phyloP scores from a whole-genome alignment of 208 protist genomes.

The Acanthamoeba triangularis region DNA sequence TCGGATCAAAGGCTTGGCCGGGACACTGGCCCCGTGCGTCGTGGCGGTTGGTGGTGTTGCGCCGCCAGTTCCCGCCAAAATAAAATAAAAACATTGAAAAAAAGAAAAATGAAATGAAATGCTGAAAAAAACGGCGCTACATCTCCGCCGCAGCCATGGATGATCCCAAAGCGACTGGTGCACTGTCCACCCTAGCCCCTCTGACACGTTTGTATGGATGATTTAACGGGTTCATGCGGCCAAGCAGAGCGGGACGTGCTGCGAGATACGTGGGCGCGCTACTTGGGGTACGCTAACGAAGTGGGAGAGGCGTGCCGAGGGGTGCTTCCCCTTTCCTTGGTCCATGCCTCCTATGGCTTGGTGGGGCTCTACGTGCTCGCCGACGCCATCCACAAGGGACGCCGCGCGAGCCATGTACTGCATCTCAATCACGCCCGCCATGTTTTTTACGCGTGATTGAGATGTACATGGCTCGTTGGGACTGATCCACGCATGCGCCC shows the following conservation, averaged over 20 bases:
- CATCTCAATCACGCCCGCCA: no score
- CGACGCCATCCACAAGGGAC: constrained; percentile 75
- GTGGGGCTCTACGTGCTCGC: constrained; percentile 74
- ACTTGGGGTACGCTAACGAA: constrained; percentile 77
- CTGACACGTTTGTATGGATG: neutral
- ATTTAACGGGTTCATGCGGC: no score
- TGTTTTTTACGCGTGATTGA: no score
- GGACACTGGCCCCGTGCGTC: no score
- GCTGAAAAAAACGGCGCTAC: no score
- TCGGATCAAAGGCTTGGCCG: no score
- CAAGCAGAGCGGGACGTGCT: constrained; percentile 4
- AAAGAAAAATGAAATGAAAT: neutral
- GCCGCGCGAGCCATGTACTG: constrained; percentile 8
- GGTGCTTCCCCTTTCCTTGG: constrained; percentile 49
- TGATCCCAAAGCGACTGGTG: neutral
- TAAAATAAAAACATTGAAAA: no score
- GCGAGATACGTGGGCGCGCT: constrained; percentile 66
- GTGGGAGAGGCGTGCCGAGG: constrained; percentile 74
- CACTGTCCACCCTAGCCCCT: neutral
- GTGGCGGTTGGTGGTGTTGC: no score
- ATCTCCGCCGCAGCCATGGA: no score
- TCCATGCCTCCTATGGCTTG: constrained; percentile 67
- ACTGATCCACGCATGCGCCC: neutral
- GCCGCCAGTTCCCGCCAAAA: neutral
- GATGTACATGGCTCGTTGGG: no score